phyloP scores from a whole-genome alignment of 176 grass and related monocot genomes.

The Olyra latifolia region DNA sequence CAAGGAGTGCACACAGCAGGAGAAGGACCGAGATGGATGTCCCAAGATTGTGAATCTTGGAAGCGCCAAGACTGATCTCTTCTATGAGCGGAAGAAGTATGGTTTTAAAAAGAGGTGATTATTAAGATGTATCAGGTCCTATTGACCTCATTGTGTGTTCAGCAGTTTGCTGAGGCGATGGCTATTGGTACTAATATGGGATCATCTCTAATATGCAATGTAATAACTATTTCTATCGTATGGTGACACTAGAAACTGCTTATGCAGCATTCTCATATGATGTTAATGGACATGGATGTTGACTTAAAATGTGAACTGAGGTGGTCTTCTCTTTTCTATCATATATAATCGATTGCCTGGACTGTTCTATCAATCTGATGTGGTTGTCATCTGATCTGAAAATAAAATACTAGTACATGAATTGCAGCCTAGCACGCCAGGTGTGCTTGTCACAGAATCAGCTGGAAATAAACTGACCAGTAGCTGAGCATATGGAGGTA shows the following conservation, averaged over 20 bases:
- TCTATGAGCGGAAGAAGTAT: conserved; percentile 72
- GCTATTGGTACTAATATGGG: neutral
- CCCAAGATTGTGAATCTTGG: conserved; percentile 90
- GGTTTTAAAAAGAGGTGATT: conserved; percentile 56
- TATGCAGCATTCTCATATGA: neutral
- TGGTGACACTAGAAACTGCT: neutral
- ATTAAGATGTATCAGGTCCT: neutral
- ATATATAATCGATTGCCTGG: neutral
- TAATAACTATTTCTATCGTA: conserved; percentile 5
- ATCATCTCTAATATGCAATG: neutral
- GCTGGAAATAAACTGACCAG: neutral
- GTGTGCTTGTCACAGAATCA: neutral
- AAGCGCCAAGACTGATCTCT: conserved; percentile 85
- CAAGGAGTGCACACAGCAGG: conserved; percentile 88
- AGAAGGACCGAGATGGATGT: conserved; percentile 77
- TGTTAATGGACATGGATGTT: conserved; percentile 1
- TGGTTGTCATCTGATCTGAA: neutral
- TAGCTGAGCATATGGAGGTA: neutral
- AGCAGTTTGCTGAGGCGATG: neutral
- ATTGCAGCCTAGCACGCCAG: neutral
- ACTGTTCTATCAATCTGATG: neutral
- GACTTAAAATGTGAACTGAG: conserved; percentile 14
- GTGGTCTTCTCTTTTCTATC: neutral
- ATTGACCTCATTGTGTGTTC: neutral
- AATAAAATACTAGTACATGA: neutral